Evolutionary conservation across 169 alveolate species (phyloP).

Genomic region (Babesia sp.): DNA sequence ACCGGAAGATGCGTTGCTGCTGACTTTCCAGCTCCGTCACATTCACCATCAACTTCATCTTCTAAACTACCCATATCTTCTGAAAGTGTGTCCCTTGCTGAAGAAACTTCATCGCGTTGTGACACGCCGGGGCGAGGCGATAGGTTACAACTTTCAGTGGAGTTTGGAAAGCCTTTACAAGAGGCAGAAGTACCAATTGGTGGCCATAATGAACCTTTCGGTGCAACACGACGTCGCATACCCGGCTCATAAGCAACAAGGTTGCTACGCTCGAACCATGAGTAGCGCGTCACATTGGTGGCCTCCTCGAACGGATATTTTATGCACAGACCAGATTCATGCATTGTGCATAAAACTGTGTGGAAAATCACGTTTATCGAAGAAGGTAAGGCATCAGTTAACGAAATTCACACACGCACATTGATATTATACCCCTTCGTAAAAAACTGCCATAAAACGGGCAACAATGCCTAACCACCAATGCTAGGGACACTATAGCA

Average conservation of each 20-base stretch:
- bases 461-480: no score
- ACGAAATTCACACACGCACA: background rate
- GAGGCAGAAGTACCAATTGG: background rate
- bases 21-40: background rate
- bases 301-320: conserved; percentile 38
- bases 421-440: no score
- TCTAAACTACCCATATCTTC: conserved; percentile 5
- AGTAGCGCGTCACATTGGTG: conserved; percentile 29
- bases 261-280: conserved; percentile 55
- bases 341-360: background rate
- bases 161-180: background rate
- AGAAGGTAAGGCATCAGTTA: background rate
- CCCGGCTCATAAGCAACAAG: conserved; percentile 52
- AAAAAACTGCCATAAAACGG: no score
- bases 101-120: conserved; percentile 1
- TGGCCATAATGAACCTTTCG: background rate
- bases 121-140: background rate
- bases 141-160: background rate
- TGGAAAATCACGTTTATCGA: background rate
- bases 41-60: background rate
- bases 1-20: background rate
- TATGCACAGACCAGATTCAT: conserved; percentile 16
- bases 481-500: no score
- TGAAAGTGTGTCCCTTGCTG: background rate
- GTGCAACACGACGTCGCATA: conserved; percentile 44